Conservation (phyloP, 805 yeast genomes). For the Teunomyces pallodes region DNA sequence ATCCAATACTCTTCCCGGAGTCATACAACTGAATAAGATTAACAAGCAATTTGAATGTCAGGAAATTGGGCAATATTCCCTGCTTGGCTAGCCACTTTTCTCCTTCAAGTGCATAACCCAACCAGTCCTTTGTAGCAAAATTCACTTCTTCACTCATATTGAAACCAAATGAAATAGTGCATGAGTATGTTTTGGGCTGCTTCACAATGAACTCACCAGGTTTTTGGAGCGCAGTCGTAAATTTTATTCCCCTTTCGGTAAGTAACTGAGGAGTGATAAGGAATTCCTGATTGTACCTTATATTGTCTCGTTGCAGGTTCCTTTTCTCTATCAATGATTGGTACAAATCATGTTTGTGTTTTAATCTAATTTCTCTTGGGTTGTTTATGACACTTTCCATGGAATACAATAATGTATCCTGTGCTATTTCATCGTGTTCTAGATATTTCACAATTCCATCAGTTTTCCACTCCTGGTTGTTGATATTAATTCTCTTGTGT, state of each 20-base stretch:
- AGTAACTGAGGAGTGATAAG: slow-evolving; percentile 51
- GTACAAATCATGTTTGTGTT: slow-evolving; percentile 22
- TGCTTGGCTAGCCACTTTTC: slow-evolving; percentile 51
- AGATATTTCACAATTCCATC: slow-evolving; percentile 16
- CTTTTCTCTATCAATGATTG: slow-evolving; percentile 15
- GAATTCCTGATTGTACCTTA: slow-evolving; percentile 40
- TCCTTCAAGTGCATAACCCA: slow-evolving; percentile 46
- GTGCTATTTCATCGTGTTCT: slow-evolving; percentile 14
- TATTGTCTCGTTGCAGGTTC: neutral
- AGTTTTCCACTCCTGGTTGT: slow-evolving; percentile 18
- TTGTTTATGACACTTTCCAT: slow-evolving; percentile 32
- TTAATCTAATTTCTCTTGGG: slow-evolving; percentile 26
- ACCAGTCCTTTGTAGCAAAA: slow-evolving; percentile 59
- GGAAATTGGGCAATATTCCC: slow-evolving; percentile 50
- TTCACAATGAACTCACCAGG: slow-evolving; percentile 62
- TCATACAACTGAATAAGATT: slow-evolving; percentile 46
- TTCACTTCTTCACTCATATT: slow-evolving; percentile 54
- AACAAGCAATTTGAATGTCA: slow-evolving; percentile 46
- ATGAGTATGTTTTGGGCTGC: slow-evolving; percentile 54
- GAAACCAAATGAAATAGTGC: slow-evolving; percentile 53
- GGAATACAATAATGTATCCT: slow-evolving; percentile 27
- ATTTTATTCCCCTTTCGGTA: slow-evolving; percentile 47
- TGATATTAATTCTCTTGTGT: slow-evolving; percentile 8
- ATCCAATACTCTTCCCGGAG: slow-evolving; percentile 24
- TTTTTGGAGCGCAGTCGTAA: slow-evolving; percentile 48